A percentile compares a stretch with the other conserved stretches of the same genome.
Conservation (phyloP, 306 rosid species). For the Canavalia ensiformis region DNA sequence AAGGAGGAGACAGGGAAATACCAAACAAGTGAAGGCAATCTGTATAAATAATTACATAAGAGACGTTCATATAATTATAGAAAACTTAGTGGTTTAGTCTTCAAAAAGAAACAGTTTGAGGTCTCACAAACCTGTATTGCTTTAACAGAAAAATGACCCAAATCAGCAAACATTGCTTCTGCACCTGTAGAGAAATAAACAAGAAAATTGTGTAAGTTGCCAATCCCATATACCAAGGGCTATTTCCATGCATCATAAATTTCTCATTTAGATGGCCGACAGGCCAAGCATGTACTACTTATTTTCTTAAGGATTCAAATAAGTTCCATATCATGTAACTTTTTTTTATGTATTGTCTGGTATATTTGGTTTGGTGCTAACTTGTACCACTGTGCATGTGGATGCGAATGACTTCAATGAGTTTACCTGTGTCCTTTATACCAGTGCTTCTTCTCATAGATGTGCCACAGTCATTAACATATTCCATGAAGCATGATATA, state of each 20-base stretch:
- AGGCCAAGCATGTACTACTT: not conserved
- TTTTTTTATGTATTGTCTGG: not conserved
- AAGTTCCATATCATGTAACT: not conserved
- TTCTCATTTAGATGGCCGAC: conserved; percentile 18
- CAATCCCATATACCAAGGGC: conserved; percentile 4
- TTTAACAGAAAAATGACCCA: conserved; percentile 89
- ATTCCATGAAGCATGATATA: not conserved
- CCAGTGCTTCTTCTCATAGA: not conserved
- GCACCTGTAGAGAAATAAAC: conserved; percentile 71
- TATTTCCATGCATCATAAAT: not conserved
- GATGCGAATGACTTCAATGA: not conserved
- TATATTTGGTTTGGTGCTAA: not conserved
- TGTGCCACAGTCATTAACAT: not conserved
- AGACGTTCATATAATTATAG: not conserved
- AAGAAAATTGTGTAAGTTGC: conserved; percentile 25
- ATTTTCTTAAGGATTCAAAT: conserved; percentile 19
- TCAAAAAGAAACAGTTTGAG: conserved; percentile 37
- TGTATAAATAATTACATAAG: conserved; percentile 47
- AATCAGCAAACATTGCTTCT: conserved; percentile 99
- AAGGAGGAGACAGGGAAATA: conserved; percentile 93
- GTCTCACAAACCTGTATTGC: conserved; percentile 78
- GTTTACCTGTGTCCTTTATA: not conserved
- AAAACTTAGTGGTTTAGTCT: conserved; percentile 21
- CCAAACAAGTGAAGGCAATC: conserved; percentile 90
- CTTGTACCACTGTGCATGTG: not conserved